Evolutionary conservation across 306 rosid genomes (phyloP), one percentile per base, ranked within the genome.

Genomic region (Geum urbanum): DNA sequence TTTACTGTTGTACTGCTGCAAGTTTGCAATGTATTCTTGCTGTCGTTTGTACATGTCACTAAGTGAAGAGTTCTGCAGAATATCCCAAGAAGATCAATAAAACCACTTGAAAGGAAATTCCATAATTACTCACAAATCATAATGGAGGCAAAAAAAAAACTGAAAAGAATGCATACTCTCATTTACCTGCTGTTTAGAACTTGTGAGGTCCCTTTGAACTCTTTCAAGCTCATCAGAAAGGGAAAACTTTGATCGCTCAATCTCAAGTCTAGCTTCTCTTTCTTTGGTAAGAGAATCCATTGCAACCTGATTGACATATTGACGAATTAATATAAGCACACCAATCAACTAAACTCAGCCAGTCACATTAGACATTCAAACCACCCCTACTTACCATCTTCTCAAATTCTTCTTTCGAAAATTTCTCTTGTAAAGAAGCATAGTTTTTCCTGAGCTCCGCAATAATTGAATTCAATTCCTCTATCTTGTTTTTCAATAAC

Each of bases 1-100:
- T 70, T 94, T 94, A 69, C 95, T 95, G 70, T 94, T 94, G 78
- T 94, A 94, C 54, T 91, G 95, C 62, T 94, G 99, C 68, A 94
- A 83, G 76, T 97, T 91, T 37, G 99, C 87, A 75, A 91, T 91
- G 82, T 94, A 94, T 49, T 94, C 99, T 77, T 94, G 97, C 64
- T 91, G 78, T 54, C 89, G 85, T 85, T 89, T 94, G 77, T 94
- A 91, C 99, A 94, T 94, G 48, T 94, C 99, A 75, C 91, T 94
- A 61, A 94, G 95, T 11, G 99, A 89, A 16, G 84, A 43, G 83
- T 91, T 89, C 97, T 94, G 85, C 86, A 77, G 50, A 83, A 76
- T 75, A 71, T 1, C 48, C n/a, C n/a, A n/a, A 18, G 67, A 68
- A 13, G 24, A 57, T 39, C 8, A 12, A 58, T n/a, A n/a, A n/a